Evolutionary conservation across 305 asterid genomes (phyloP).

Genomic region (Fraxinus ornus): DNA sequence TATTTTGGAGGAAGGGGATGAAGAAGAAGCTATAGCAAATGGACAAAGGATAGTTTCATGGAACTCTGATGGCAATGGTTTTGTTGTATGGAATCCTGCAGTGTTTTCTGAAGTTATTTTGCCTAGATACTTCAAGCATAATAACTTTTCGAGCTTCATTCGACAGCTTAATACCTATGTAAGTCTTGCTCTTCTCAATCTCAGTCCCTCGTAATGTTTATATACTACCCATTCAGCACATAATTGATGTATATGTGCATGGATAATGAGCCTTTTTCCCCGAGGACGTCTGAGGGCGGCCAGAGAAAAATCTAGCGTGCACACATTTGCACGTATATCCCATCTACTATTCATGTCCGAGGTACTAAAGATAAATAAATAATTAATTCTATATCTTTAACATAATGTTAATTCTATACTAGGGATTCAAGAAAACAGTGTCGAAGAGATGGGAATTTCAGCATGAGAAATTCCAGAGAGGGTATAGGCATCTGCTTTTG

Average conservation of each 20-base stretch:
- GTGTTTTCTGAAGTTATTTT: constrained; percentile 39
- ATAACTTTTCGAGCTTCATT: constrained; percentile 43
- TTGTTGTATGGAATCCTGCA: constrained; percentile 47
- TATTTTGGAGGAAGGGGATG: constrained; percentile 47
- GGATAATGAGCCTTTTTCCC: background rate
- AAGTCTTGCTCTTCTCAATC: constrained; percentile 15
- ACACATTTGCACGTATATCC: background rate
- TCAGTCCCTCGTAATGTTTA: background rate
- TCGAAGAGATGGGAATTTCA: constrained; percentile 65
- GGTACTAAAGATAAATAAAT: background rate
- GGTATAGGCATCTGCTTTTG: constrained; percentile 40
- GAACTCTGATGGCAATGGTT: constrained; percentile 45
- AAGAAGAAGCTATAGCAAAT: constrained; percentile 22
- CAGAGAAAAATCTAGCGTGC: background rate
- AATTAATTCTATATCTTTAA: background rate
- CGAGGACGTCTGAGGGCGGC: background rate
- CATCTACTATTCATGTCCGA: background rate
- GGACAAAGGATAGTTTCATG: constrained; percentile 43
- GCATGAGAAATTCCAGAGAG: constrained; percentile 60
- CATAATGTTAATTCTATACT: background rate
- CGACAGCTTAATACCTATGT: constrained; percentile 52
- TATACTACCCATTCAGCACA: background rate
- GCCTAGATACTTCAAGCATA: constrained; percentile 52
- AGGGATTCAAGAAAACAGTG: constrained; percentile 67
- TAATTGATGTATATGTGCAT: background rate